Conservation (phyloP, 768 basidiomycete species). For the Hypsizygus marmoreus region DNA sequence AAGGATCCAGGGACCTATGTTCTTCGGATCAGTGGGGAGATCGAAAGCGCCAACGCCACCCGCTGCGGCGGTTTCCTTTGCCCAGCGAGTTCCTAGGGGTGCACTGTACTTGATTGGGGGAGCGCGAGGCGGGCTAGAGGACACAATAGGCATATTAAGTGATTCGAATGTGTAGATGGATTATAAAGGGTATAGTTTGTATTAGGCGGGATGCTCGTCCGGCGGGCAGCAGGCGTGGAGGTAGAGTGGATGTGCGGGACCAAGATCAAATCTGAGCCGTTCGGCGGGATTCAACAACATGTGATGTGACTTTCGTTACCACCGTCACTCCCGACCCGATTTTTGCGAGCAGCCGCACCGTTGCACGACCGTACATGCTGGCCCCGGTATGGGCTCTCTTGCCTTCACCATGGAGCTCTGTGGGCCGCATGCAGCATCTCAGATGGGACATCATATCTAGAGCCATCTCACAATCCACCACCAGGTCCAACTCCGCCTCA, state of each 20-base stretch:
- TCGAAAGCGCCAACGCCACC: conserved; percentile 74
- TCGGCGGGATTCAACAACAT: conserved; percentile 22
- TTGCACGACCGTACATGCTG: conserved; percentile 31
- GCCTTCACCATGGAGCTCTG: conserved; percentile 27
- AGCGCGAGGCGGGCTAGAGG: conserved; percentile 64
- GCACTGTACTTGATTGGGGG: conserved; percentile 73
- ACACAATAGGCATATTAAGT: conserved; percentile 39
- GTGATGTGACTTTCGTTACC: conserved; percentile 13
- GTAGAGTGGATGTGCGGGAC: conserved; percentile 18
- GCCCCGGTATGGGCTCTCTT: conserved; percentile 34
- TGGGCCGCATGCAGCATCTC: conserved; percentile 16
- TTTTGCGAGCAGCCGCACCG: conserved; percentile 4
- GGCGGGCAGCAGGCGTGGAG: conserved; percentile 37
- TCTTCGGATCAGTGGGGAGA: conserved; percentile 80
- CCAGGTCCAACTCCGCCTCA: conserved; percentile 13
- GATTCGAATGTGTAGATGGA: conserved; percentile 24
- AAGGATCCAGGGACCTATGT: conserved; percentile 89
- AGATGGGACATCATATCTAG: conserved; percentile 18
- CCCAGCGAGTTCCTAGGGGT: conserved; percentile 81
- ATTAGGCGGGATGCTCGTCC: conserved; percentile 41
- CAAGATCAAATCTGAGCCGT: no score
- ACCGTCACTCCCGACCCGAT: conserved; percentile 7
- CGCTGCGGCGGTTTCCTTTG: conserved; percentile 84
- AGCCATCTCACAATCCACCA: conserved; percentile 6
- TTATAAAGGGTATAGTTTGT: conserved; percentile 35